Percentiles rank a stretch among this genome's conserved stretches.
These are phyloP conservation scores for Thelonectria blattea DNA, from an alignment of 2,329 filamentous ascomycete genomes.

Conservation along the genomic window DNA sequence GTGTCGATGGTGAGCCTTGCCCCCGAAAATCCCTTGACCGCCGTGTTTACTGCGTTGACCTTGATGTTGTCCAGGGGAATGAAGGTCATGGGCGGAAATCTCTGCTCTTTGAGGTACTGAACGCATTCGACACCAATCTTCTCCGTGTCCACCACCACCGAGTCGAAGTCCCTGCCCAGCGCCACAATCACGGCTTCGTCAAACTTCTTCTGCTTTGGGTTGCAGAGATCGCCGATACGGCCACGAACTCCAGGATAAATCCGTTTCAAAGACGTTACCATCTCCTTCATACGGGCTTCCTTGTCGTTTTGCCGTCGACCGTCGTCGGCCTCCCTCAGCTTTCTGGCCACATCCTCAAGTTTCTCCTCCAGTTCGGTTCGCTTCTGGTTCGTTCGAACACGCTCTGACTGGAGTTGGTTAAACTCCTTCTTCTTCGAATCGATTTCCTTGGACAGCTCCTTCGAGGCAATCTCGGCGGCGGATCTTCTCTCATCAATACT, in stretches of 20 bases:
- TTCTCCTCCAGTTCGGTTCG: slow-evolving; percentile 92
- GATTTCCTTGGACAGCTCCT: slow-evolving; percentile 77
- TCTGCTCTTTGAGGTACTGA: slow-evolving; percentile 89
- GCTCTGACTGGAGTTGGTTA: slow-evolving; percentile 83
- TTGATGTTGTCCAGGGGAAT: slow-evolving; percentile 98
- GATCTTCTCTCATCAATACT: slow-evolving; percentile 73
- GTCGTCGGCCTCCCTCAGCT: slow-evolving; percentile 84
- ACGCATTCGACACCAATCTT: slow-evolving; percentile 95
- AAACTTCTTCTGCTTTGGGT: slow-evolving; percentile 96
- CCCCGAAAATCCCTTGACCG: slow-evolving; percentile 85
- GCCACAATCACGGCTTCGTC: slow-evolving; percentile 92
- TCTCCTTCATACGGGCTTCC: slow-evolving; percentile 80
- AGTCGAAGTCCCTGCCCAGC: slow-evolving; percentile 90
- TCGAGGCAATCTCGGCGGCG: slow-evolving; percentile 65
- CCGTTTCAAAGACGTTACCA: slow-evolving; percentile 83
- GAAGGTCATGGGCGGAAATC: slow-evolving; percentile 87
- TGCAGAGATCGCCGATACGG: slow-evolving; percentile 88
- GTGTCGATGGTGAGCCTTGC: slow-evolving; percentile 93
- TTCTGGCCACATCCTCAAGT: slow-evolving; percentile 78
- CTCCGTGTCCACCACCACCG: slow-evolving; percentile 92
- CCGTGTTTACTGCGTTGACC: slow-evolving; percentile 87
- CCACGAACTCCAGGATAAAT: slow-evolving; percentile 93
- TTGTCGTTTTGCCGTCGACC: slow-evolving; percentile 84
- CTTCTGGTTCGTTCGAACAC: slow-evolving; percentile 79
- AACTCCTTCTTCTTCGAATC: slow-evolving; percentile 89